Conservation (phyloP, 225 moss, liverwort and hornwort species). For the Sphagnum tenellum region DNA sequence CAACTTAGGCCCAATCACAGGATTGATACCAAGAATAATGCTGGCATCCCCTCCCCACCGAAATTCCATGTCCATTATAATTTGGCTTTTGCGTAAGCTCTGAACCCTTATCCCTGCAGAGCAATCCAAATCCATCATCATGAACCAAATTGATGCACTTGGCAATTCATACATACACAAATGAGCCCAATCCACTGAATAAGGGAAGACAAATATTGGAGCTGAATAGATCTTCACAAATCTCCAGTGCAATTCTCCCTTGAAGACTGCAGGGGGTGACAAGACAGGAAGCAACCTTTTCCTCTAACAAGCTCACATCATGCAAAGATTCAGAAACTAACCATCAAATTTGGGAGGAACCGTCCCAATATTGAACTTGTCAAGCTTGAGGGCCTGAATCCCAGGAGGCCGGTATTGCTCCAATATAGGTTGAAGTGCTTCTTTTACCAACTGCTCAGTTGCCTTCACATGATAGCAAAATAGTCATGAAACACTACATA, state of each 20-base stretch:
- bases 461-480: conserved; percentile 36
- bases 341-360: conserved; percentile 89
- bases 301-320: background rate
- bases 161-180: conserved; percentile 2
- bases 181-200: background rate
- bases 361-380: conserved; percentile 73
- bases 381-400: conserved; percentile 55
- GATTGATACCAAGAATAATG: conserved; percentile 50
- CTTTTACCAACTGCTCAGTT: conserved; percentile 64
- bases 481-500: background rate
- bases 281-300: background rate
- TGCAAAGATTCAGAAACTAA: conserved; percentile 7
- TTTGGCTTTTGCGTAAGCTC: conserved; percentile 43
- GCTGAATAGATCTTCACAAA: too few species aligned
- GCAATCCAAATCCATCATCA: conserved; percentile 2
- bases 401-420: conserved; percentile 68
- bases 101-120: conserved; percentile 5
- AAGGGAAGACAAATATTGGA: background rate
- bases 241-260: too few species aligned
- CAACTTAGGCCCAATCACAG: conserved; percentile 63
- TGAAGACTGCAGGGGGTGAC: too few species aligned
- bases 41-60: conserved; percentile 88
- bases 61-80: conserved; percentile 90
- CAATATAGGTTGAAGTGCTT: conserved; percentile 64
- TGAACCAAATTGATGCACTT: conserved; percentile 59